Evolutionary conservation across 108 stramenopile species (phyloP).

Genomic region (Aureococcus anophagefferens): DNA sequence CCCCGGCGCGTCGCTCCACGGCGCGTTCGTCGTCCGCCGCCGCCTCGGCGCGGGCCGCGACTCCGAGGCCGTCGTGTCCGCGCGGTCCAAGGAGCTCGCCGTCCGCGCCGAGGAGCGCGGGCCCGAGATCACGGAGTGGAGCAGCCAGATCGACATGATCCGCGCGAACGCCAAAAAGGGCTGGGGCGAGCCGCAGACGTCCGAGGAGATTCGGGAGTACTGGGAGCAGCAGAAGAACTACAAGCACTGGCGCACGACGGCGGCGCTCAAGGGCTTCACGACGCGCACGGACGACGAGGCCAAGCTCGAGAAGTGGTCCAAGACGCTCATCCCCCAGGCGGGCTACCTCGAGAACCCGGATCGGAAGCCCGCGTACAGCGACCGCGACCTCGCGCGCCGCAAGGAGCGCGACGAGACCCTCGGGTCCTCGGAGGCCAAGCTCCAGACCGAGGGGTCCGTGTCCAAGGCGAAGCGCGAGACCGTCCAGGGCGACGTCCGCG

Average conservation of each 20-base stretch:
- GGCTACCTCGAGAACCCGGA: too few relatives aligned
- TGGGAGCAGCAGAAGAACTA: not conserved
- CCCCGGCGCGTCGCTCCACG: not conserved
- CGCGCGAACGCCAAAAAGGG: not conserved
- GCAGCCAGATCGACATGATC: not conserved
- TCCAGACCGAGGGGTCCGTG: too few relatives aligned
- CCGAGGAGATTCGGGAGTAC: not conserved
- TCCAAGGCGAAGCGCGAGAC: too few relatives aligned
- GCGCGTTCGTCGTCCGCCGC: not conserved
- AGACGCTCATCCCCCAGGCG: not conserved
- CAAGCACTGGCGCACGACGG: not conserved
- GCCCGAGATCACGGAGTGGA: not conserved
- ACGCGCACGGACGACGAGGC: not conserved
- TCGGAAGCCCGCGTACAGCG: too few relatives aligned
- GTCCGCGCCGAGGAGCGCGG: not conserved
- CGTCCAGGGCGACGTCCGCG: too few relatives aligned
- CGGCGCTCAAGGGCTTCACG: not conserved
- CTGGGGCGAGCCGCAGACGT: not conserved
- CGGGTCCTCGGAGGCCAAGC: too few relatives aligned
- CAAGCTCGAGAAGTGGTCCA: not conserved
- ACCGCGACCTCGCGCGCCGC: too few relatives aligned
- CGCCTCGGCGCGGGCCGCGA: not conserved
- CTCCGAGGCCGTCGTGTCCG: not conserved
- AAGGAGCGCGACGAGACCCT: too few relatives aligned
- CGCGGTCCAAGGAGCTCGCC: not conserved